These are phyloP conservation scores for Sarcodon sp. DNA, from an alignment of 768 basidiomycete genomes.

Conservation along the genomic window DNA sequence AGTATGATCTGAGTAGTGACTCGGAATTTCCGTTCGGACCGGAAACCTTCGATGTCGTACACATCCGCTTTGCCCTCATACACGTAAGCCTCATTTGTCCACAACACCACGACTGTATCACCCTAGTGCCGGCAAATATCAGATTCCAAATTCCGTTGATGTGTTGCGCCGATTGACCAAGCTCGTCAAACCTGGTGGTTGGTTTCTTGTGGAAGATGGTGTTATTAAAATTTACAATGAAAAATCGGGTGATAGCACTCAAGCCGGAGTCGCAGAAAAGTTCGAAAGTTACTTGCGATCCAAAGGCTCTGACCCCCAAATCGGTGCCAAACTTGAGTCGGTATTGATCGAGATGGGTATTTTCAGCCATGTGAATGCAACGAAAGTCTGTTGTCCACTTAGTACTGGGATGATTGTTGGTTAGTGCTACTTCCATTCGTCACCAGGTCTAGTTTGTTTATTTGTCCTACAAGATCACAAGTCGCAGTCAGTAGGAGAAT, in stretches of 20 bases:
- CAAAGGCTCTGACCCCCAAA: conserved; percentile 1
- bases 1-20: too few relatives aligned
- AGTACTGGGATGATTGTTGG: too few relatives aligned
- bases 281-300: background rate
- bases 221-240: background rate
- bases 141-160: conserved; percentile 9
- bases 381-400: background rate
- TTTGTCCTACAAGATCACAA: too few relatives aligned
- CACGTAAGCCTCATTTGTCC: conserved; percentile 7
- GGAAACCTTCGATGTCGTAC: conserved; percentile 13
- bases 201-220: conserved; percentile 12
- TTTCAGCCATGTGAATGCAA: conserved; percentile 1
- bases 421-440: too few relatives aligned
- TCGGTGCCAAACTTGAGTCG: background rate
- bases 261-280: background rate
- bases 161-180: conserved; percentile 8
- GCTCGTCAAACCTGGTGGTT: conserved; percentile 7
- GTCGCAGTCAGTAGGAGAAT: too few relatives aligned
- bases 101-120: too few relatives aligned
- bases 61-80: conserved; percentile 12
- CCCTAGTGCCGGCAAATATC: background rate
- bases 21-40: conserved; percentile 9
- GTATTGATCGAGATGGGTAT: background rate
- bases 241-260: too few relatives aligned
- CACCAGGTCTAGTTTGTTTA: too few relatives aligned